Percentiles rank a stretch among this genome's conserved stretches.
These are phyloP conservation scores for Aegilops tauschii DNA, from an alignment of 176 grass and related monocot genomes.

Conservation along the genomic window DNA sequence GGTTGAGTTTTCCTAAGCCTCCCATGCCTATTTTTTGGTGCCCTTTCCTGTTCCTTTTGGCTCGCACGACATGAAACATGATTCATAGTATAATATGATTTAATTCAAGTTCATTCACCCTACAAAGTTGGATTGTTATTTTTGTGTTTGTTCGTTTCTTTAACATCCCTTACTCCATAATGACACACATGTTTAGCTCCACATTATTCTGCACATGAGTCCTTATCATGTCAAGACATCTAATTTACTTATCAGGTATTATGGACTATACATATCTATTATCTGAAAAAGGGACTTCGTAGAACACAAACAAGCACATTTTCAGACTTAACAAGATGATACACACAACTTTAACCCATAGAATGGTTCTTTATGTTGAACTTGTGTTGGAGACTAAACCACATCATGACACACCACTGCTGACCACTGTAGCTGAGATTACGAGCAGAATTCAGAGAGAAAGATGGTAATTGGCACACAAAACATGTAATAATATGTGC, in stretches of 20 bases:
- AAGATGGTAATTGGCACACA: background rate
- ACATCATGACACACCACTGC: background rate
- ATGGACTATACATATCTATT: background rate
- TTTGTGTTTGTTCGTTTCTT: too few relatives aligned
- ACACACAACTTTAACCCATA: background rate
- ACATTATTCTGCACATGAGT: background rate
- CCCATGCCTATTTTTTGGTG: background rate
- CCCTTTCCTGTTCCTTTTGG: too few relatives aligned
- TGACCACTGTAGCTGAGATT: background rate
- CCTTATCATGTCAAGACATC: background rate
- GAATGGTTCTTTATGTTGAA: background rate
- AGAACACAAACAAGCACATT: background rate
- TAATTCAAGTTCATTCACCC: too few relatives aligned
- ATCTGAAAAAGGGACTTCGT: background rate
- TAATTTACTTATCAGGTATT: background rate
- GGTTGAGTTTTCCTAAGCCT: constrained; percentile 11
- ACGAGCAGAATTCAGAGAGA: background rate
- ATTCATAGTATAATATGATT: too few relatives aligned
- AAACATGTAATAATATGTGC: background rate
- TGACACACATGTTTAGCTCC: background rate
- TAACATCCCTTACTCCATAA: too few relatives aligned
- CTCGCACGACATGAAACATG: too few relatives aligned
- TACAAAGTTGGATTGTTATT: too few relatives aligned
- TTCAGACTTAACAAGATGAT: background rate
- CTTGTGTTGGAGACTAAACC: background rate